These are phyloP conservation scores for Eucalyptus sp. DNA, from an alignment of 345 rosid species.

Conservation along the genomic window DNA sequence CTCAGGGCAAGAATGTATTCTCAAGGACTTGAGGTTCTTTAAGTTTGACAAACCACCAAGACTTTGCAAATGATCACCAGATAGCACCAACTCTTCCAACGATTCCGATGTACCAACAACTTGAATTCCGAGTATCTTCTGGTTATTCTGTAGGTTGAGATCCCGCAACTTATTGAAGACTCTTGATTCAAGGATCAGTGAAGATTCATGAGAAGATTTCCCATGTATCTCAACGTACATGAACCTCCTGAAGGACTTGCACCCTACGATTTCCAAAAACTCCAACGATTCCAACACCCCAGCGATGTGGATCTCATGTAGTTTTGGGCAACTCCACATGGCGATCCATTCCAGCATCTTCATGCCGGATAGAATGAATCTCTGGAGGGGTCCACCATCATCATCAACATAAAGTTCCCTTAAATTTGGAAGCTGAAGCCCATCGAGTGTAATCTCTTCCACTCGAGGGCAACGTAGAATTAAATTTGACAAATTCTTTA, in stretches of 20 bases:
- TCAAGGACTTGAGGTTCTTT: too few species aligned
- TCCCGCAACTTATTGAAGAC: accelerated
- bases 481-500: background rate
- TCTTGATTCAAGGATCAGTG: accelerated
- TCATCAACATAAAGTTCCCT: accelerated
- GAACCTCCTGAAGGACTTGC: too few species aligned
- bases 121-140: too few species aligned
- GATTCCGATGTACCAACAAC: accelerated
- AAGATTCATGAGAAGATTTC: too few species aligned
- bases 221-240: accelerated
- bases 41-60: too few species aligned
- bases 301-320: too few species aligned
- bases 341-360: accelerated
- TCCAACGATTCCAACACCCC: too few species aligned
- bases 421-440: background rate
- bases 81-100: accelerated
- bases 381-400: too few species aligned
- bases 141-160: accelerated
- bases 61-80: too few species aligned
- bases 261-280: accelerated
- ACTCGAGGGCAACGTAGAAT: accelerated
- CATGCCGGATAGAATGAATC: accelerated
- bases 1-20: accelerated
- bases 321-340: accelerated
- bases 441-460: background rate